A percentile compares a stretch with the other conserved stretches of the same genome.
Conservation (phyloP, 2,329 filamentous ascomycete species). For the Aureobasidium subglaciale region DNA sequence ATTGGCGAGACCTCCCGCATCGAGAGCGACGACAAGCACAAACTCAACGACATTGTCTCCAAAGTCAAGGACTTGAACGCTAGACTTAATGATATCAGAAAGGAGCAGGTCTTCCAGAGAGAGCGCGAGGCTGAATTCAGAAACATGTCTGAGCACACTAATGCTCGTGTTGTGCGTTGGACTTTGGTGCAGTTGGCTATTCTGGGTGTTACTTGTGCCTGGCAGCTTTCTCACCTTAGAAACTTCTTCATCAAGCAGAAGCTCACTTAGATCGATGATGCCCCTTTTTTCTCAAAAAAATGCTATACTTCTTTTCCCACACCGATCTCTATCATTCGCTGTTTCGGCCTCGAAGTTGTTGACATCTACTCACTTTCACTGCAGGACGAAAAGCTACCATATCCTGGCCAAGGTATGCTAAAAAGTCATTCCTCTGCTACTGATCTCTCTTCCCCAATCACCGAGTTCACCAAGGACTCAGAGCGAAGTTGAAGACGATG, state of each 20-base stretch:
- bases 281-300: neutral
- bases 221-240: slow-evolving; percentile 92
- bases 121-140: slow-evolving; percentile 97
- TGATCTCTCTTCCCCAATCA: no score
- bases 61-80: slow-evolving; percentile 86
- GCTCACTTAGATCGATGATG: slow-evolving; percentile 59
- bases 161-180: slow-evolving; percentile 87
- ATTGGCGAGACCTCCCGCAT: slow-evolving; percentile 94
- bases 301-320: neutral
- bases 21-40: slow-evolving; percentile 86
- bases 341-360: no score
- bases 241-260: slow-evolving; percentile 99
- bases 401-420: no score
- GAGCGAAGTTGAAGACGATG: no score
- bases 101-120: slow-evolving; percentile 94
- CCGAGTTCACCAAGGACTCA: no score
- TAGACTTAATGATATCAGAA: slow-evolving; percentile 76
- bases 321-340: no score
- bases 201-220: slow-evolving; percentile 81
- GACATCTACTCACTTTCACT: no score
- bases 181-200: slow-evolving; percentile 83
- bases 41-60: slow-evolving; percentile 81
- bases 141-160: slow-evolving; percentile 92
- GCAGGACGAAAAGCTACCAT: no score
- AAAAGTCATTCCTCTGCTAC: no score